Conservation (phyloP, 2,329 filamentous ascomycete genomes). For the Trichoderma sp. region DNA sequence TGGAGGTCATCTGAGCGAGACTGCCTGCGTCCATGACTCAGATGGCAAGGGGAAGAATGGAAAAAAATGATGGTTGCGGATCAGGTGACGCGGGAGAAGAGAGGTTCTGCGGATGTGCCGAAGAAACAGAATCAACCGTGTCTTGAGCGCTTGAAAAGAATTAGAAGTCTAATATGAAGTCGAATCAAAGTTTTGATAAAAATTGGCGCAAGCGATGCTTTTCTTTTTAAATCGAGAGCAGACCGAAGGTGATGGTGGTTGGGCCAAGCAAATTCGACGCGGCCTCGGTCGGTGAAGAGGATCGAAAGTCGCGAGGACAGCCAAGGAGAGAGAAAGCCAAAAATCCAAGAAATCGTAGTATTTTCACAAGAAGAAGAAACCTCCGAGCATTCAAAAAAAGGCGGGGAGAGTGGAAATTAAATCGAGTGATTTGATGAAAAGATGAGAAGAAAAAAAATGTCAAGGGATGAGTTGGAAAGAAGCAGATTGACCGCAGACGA, state of each 20-base stretch:
- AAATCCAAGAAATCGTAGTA: constrained; percentile 23
- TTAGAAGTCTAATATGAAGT: constrained; percentile 19
- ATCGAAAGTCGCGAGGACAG: constrained; percentile 1
- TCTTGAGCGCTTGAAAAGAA: constrained; percentile 1
- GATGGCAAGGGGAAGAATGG: constrained; percentile 23
- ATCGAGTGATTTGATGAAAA: constrained; percentile 7
- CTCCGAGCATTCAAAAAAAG: neutral
- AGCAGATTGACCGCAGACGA: neutral
- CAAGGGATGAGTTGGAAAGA: neutral
- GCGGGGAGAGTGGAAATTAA: constrained; percentile 7
- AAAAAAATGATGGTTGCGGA: constrained; percentile 14
- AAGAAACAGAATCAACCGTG: neutral
- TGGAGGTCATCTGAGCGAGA: constrained; percentile 99
- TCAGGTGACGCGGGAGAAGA: constrained; percentile 7
- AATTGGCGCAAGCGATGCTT: constrained; percentile 13
- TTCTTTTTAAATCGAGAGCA: neutral
- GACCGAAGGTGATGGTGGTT: neutral
- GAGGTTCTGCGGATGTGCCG: constrained; percentile 9
- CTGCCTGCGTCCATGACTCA: constrained; percentile 87
- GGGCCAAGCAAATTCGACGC: neutral
- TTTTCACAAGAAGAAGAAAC: constrained; percentile 20
- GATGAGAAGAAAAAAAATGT: neutral
- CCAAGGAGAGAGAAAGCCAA: constrained; percentile 18
- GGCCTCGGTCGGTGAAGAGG: neutral
- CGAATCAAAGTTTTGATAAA: constrained; percentile 15